These are phyloP conservation scores for Penicillium cosmopolitanum DNA, from an alignment of 495 filamentous ascomycete species.

Conservation along the genomic window DNA sequence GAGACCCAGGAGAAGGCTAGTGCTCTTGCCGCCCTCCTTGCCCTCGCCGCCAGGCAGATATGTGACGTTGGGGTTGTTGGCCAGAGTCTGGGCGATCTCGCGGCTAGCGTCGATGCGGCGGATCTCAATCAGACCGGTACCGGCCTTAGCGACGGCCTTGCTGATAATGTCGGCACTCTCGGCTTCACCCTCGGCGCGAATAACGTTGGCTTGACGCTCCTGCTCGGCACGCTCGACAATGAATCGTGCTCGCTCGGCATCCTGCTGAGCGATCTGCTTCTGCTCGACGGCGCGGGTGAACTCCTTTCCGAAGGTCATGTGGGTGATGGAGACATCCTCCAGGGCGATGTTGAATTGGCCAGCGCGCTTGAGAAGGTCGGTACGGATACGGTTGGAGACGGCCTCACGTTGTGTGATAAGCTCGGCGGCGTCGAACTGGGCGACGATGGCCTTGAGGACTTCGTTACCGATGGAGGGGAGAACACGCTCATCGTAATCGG, in stretches of 20 bases:
- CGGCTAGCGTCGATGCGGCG: slow-evolving; percentile 94
- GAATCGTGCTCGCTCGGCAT: slow-evolving; percentile 95
- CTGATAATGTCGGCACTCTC: slow-evolving; percentile 94
- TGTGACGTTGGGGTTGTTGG: slow-evolving; percentile 91
- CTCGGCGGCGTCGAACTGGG: slow-evolving; percentile 98
- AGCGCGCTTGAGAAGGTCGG: slow-evolving; percentile 94
- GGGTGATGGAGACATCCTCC: slow-evolving; percentile 98
- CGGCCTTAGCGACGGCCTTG: slow-evolving; percentile 86
- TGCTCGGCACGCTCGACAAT: slow-evolving; percentile 99
- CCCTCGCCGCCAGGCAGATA: slow-evolving; percentile 81
- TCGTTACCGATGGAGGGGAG: slow-evolving; percentile 99
- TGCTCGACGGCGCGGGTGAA: slow-evolving; percentile 99
- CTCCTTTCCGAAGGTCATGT: slow-evolving; percentile 99
- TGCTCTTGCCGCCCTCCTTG: slow-evolving; percentile 66
- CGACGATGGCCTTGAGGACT: slow-evolving; percentile 98
- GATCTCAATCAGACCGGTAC: slow-evolving; percentile 93
- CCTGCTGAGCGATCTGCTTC: slow-evolving; percentile 99
- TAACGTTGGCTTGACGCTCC: slow-evolving; percentile 97
- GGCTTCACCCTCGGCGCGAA: slow-evolving; percentile 95
- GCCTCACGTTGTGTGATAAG: slow-evolving; percentile 99
- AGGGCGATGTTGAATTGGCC: slow-evolving; percentile 98
- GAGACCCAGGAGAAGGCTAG: slow-evolving; percentile 63
- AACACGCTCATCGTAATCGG: slow-evolving; percentile 98
- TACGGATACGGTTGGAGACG: slow-evolving; percentile 92
- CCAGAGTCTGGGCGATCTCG: slow-evolving; percentile 91